A percentile compares a stretch with the other conserved stretches of the same genome.
Evolutionary conservation across 2,329 filamentous ascomycete species (phyloP).

Genomic region (Thermoascus crustaceus): DNA sequence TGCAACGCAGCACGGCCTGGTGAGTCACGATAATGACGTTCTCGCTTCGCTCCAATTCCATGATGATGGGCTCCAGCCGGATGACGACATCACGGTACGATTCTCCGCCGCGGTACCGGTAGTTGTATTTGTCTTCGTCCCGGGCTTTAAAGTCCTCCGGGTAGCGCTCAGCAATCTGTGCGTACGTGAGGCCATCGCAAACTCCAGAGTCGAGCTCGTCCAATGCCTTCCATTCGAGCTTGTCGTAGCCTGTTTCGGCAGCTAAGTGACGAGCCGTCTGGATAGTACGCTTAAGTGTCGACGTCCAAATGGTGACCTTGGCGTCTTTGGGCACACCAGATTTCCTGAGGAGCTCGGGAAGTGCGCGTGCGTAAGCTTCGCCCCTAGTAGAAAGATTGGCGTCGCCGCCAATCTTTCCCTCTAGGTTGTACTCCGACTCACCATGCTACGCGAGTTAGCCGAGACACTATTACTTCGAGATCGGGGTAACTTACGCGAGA

Average conservation of each 20-base stretch:
- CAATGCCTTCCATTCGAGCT: conserved; percentile 96
- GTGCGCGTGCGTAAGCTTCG: conserved; percentile 73
- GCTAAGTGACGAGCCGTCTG: conserved; percentile 81
- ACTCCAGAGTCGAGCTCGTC: conserved; percentile 96
- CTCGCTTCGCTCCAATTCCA: conserved; percentile 93
- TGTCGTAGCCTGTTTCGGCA: conserved; percentile 63
- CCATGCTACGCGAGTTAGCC: conserved; percentile 58
- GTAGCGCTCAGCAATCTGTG: conserved; percentile 82
- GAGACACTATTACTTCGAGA: neutral
- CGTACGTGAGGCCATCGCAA: conserved; percentile 93
- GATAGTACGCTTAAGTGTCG: conserved; percentile 74
- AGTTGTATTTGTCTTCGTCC: conserved; percentile 99
- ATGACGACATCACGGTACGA: conserved; percentile 96
- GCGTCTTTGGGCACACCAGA: conserved; percentile 67
- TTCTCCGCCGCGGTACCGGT: conserved; percentile 93
- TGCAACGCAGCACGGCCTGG: conserved; percentile 91
- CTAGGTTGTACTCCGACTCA: conserved; percentile 86
- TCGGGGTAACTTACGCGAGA: conserved; percentile 61
- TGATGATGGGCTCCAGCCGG: conserved; percentile 96
- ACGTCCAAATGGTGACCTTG: conserved; percentile 66
- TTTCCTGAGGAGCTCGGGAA: conserved; percentile 75
- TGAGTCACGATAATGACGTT: conserved; percentile 98
- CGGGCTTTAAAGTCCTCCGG: conserved; percentile 92
- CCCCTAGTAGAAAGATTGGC: conserved; percentile 78
- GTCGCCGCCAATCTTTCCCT: conserved; percentile 87